These are phyloP conservation scores for Trichomonas vaginalis DNA, from an alignment of 208 protist genomes.

Conservation along the genomic window DNA sequence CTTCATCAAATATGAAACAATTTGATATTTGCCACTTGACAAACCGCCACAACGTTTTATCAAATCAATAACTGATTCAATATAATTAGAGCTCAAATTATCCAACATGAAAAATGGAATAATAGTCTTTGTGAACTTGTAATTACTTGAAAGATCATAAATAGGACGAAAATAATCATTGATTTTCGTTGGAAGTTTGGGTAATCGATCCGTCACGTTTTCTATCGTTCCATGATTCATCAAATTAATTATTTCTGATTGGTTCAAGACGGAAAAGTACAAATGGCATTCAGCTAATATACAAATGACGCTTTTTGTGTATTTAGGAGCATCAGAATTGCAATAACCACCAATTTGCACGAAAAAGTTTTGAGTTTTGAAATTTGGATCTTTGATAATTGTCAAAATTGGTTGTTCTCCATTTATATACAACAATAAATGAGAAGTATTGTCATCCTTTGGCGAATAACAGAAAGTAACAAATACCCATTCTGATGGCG, in stretches of 20 bases:
- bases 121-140: background rate
- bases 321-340: background rate
- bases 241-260: background rate
- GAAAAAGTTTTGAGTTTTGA: background rate
- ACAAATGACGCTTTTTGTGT: background rate
- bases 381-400: background rate
- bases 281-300: background rate
- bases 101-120: background rate
- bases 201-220: background rate
- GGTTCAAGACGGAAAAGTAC: background rate
- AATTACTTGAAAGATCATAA: background rate
- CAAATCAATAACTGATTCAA: background rate
- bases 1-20: background rate
- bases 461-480: background rate
- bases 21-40: background rate
- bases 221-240: background rate
- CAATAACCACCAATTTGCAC: background rate
- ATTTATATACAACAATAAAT: background rate
- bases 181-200: background rate
- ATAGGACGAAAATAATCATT: background rate
- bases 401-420: background rate
- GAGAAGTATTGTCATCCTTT: background rate
- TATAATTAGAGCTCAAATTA: background rate
- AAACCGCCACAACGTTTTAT: background rate
- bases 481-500: background rate